Conservation (phyloP, 2,329 filamentous ascomycete genomes). For the Botrytis fragariae region DNA sequence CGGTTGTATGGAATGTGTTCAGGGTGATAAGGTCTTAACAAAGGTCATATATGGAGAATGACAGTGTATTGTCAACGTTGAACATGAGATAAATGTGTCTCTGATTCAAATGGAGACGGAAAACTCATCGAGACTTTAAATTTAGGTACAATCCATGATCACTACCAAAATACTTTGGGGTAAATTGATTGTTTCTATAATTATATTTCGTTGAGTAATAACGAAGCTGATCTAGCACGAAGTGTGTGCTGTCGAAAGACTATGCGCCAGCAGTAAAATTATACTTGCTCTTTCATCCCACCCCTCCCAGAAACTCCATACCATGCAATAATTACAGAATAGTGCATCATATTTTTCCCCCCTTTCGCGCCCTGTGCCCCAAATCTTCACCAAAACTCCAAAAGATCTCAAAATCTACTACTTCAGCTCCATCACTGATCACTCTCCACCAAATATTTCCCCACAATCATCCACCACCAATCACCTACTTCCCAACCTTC, state of each 20-base stretch:
- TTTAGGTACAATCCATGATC: background rate
- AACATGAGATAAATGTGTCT: background rate
- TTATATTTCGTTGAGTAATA: background rate
- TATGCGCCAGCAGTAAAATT: background rate
- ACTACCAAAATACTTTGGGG: background rate
- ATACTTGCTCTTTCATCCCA: background rate
- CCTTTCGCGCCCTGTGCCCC: background rate
- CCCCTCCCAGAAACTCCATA: background rate
- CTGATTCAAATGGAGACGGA: background rate
- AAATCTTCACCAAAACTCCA: background rate
- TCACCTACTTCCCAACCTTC: constrained; percentile 47
- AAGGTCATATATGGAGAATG: background rate
- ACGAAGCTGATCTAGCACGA: background rate
- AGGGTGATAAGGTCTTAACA: background rate
- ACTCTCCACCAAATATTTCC: constrained; percentile 27
- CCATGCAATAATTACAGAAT: background rate
- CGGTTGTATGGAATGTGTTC: background rate
- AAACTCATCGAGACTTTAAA: background rate
- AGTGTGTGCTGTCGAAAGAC: background rate
- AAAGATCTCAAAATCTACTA: background rate
- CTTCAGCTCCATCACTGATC: background rate
- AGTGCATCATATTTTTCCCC: background rate
- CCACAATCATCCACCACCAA: constrained; percentile 67
- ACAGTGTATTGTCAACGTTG: background rate
- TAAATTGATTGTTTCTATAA: background rate